Conservation (phyloP, 176 grass and related monocot species). For the Oryza meridionalis region DNA sequence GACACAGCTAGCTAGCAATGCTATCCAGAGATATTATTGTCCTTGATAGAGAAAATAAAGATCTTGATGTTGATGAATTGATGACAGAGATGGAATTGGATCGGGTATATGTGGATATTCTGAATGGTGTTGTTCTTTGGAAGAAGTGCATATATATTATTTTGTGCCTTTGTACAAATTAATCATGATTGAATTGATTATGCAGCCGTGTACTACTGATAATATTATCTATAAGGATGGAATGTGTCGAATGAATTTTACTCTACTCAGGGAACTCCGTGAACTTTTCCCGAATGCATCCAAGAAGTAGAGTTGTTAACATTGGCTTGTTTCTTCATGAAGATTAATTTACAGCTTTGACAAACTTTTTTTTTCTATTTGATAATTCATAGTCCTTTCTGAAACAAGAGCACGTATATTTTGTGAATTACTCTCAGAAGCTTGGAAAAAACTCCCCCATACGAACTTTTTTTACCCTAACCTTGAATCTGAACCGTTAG, state of each 20-base stretch:
- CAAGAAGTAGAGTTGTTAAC: no score
- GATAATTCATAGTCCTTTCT: background rate
- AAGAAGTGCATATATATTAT: background rate
- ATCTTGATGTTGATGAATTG: background rate
- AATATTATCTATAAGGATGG: background rate
- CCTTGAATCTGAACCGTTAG: no score
- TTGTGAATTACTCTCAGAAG: no score
- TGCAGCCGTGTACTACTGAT: background rate
- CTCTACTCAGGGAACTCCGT: no score
- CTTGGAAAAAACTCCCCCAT: no score
- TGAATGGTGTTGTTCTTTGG: background rate
- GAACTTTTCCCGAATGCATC: no score
- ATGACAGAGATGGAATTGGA: background rate
- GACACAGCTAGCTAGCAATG: slow-evolving; percentile 21
- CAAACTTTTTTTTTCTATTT: background rate
- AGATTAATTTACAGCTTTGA: background rate
- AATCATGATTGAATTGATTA: background rate
- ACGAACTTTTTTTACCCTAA: no score
- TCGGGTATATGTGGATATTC: background rate
- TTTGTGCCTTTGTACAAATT: background rate
- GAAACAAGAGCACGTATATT: no score
- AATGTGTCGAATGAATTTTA: background rate
- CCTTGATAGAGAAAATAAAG: background rate
- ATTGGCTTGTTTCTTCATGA: background rate
- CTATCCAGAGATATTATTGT: background rate